Evolutionary conservation across 192 early-diverging fungal genomes (phyloP).

Genomic region (Umbelopsis sp.): DNA sequence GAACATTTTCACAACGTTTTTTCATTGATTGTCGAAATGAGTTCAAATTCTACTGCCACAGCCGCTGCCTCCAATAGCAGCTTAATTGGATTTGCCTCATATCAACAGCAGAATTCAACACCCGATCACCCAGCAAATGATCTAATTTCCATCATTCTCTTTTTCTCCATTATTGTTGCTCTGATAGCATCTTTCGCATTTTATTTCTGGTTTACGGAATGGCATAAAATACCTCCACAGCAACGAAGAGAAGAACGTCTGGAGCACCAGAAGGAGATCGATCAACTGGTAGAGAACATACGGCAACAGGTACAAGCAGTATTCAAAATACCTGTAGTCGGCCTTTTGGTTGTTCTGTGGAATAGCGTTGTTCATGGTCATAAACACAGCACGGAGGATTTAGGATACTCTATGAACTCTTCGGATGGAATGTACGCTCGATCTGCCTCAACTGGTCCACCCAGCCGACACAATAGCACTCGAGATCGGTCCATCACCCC

Average conservation of each 20-base stretch:
- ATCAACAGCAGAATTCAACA: slow-evolving; percentile 37
- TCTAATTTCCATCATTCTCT: slow-evolving; percentile 35
- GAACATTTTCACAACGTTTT: background rate
- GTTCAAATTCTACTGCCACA: slow-evolving; percentile 1
- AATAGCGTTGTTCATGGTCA: slow-evolving; percentile 13
- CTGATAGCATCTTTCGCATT: slow-evolving; percentile 37
- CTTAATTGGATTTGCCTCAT: slow-evolving; percentile 32
- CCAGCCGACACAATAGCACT: background rate
- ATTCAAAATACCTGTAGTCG: slow-evolving; percentile 33
- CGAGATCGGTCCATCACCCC: slow-evolving; percentile 8
- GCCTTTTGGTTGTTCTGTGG: slow-evolving; percentile 28
- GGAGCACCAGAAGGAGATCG: slow-evolving; percentile 36
- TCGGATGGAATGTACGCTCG: background rate
- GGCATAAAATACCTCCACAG: slow-evolving; percentile 34
- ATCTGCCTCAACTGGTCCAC: slow-evolving; percentile 2
- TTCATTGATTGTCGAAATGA: background rate
- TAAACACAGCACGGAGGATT: background rate
- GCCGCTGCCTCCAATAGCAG: background rate
- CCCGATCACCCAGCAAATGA: slow-evolving; percentile 28
- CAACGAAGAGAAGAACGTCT: slow-evolving; percentile 33
- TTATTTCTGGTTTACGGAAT: slow-evolving; percentile 45
- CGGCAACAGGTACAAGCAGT: slow-evolving; percentile 26
- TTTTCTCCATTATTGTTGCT: slow-evolving; percentile 34
- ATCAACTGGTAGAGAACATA: slow-evolving; percentile 39
- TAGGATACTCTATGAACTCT: background rate